Base-by-base conservation (phyloP, 1,284 basidiomycete species). In the Anthracocystis setariae region DNA sequence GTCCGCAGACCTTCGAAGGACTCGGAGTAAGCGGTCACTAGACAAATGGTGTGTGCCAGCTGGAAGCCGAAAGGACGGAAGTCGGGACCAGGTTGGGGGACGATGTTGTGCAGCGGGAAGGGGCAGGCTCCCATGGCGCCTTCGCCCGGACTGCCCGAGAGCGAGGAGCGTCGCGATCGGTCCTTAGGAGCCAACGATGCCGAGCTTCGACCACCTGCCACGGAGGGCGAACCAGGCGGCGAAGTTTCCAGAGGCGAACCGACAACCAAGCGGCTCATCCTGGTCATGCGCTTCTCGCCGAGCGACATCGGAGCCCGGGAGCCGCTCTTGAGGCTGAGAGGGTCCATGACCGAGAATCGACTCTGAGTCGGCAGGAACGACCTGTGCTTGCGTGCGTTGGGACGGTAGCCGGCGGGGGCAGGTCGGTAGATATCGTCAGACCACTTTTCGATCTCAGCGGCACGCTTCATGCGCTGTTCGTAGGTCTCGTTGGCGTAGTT, bases 1-100 rank as follows among this genome's bases (percentile, higher is more conserved):
- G 96, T 98, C 37, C 95, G 89, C 3, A 99, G 86, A 86, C 96
- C 96, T 83, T 97, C 94, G 29, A 95, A 88, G 2, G 93, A 95
- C 84, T 99, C 95, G 1, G 94, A 97, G 83, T 99, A 99, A 3
- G 96, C 96, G 1, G 96, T 99, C 68, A 99, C 96, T 29, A 98
- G 89, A 80, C 93, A 94, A 74, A 98, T 94, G 7, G 92, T 90
- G 83, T 98, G 93, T 2, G 90, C 92, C 23, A 98, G 88, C 0
- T 93, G 94, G 87, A 93, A 99, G 78, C 92, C 92, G 87, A 96
- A 98, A 0, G 96, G 95, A 84, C 96, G 91, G 77, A 89, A 95
- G 80, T 96, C 93, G 0, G 88, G 86, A 17, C 92, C 87, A 10
- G 96, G 96, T 81, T 99, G 96, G 2, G 92, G 92, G 13, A 98